Base-by-base conservation (phyloP, 306 rosid species). In the Vigna unguiculata region DNA sequence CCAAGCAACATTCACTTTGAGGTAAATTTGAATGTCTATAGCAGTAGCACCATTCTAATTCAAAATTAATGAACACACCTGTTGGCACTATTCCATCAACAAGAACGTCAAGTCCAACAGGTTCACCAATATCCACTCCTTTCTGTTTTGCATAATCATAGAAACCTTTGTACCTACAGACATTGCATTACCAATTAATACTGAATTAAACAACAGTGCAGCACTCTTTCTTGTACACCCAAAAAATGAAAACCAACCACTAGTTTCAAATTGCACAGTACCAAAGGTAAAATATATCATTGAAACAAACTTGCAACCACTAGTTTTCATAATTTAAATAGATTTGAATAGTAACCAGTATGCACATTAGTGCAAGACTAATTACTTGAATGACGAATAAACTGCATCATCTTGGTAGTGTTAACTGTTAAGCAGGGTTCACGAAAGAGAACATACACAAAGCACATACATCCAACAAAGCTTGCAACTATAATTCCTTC, bases 31-130 rank as follows among this genome's bases (percentile, higher is more conserved):
- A 41, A 75, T 30, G 25, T 47, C 64, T 40, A 61, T 13, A 12
- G 32, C 32, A 28, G 66, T 12, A 43, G 67, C 47, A 75, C 12
- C 40, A 28, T 55, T 46, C 57, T 55, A 47, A 80, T 58, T 77
- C 24, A 45, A 52, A 80, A 49, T 55, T 32, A 57, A 70, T 60
- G 11, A 78, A 45, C 77, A 11, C 67, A 92, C 99, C 97, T 85
- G 97, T 88, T 1, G 98, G 99, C 67, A 95, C 99, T 13, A 86
- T 88, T 84, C 99, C 99, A 77, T 95, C 98, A 77, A 95, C 80
- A 75, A 95, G 71, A 81, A 95, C 83, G 70, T 95, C 99, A 40
- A 95, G 96, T 75, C 98, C 99, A 83, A 91, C 93, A 8, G 92
- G 89, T 64, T 22, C 40, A 12, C 89, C 88, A 49, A 88, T 82